Evolutionary conservation across 371 early-diverging fungal genomes (phyloP).

Genomic region (Mortierella sp.): DNA sequence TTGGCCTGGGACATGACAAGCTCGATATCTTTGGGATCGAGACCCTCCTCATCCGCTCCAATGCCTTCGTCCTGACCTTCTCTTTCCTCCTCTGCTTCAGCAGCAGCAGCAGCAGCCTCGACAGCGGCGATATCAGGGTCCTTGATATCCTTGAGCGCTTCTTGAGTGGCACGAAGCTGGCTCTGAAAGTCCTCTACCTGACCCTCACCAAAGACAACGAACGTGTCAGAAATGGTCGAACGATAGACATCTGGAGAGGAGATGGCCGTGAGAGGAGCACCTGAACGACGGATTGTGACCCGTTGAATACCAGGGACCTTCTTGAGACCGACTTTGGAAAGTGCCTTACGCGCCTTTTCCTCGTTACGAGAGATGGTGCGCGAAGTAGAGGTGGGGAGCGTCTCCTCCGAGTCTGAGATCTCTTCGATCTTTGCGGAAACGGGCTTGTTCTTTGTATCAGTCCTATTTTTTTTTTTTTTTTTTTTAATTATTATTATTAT

Average conservation of each 20-base stretch:
- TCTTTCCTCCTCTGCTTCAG: slow-evolving; percentile 63
- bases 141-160: slow-evolving; percentile 55
- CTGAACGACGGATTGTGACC: slow-evolving; percentile 84
- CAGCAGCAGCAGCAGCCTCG: slow-evolving; percentile 59
- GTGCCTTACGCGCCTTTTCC: slow-evolving; percentile 95
- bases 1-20: slow-evolving; percentile 90
- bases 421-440: slow-evolving; percentile 17
- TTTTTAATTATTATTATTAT: not conserved
- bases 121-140: slow-evolving; percentile 59
- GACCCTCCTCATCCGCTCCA: slow-evolving; percentile 58
- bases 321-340: slow-evolving; percentile 89
- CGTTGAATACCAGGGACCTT: slow-evolving; percentile 85
- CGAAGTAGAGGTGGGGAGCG: slow-evolving; percentile 28
- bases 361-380: slow-evolving; percentile 79
- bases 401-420: slow-evolving; percentile 23
- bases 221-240: slow-evolving; percentile 84
- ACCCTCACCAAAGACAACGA: slow-evolving; percentile 95
- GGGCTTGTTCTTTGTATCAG: not conserved
- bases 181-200: slow-evolving; percentile 85
- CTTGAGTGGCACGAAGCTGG: slow-evolving; percentile 62
- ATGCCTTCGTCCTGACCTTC: slow-evolving; percentile 55
- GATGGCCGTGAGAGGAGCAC: slow-evolving; percentile 83
- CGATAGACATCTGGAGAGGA: slow-evolving; percentile 92
- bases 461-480: not conserved
- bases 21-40: slow-evolving; percentile 86